Percentiles rank a stretch among this genome's conserved stretches.
Conservation (phyloP, 805 yeast species). For the Suhomyces canberraensis region DNA sequence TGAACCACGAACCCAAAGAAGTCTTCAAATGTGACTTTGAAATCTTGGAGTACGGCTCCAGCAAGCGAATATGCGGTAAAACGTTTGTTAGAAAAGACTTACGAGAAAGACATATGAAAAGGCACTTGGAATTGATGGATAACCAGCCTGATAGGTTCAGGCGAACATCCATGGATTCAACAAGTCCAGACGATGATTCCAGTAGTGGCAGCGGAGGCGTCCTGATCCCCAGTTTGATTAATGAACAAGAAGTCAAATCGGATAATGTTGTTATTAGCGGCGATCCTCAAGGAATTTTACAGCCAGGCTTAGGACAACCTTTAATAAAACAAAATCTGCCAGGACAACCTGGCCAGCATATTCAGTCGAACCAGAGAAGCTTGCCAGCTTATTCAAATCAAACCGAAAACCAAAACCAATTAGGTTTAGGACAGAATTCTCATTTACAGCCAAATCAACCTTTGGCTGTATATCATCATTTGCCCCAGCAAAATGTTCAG, state of each 20-base stretch:
- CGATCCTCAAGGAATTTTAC: too few relatives aligned
- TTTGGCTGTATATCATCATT: too few relatives aligned
- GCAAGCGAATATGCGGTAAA: slow-evolving; percentile 48
- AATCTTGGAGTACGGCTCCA: slow-evolving; percentile 38
- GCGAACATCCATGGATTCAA: not conserved
- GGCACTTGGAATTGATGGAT: slow-evolving; percentile 22
- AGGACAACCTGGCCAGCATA: too few relatives aligned
- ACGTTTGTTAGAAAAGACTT: slow-evolving; percentile 64
- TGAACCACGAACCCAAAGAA: slow-evolving; percentile 54
- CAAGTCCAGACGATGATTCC: slow-evolving; percentile 1
- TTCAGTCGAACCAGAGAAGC: too few relatives aligned
- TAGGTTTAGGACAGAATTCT: too few relatives aligned
- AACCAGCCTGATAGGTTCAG: not conserved
- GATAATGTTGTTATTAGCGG: too few relatives aligned
- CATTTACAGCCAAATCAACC: too few relatives aligned
- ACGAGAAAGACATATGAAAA: slow-evolving; percentile 36
- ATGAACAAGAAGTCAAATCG: not conserved
- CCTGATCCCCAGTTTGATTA: not conserved
- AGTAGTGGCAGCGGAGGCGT: not conserved
- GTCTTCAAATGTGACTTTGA: slow-evolving; percentile 55
- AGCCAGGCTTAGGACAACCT: too few relatives aligned
- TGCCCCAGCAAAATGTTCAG: too few relatives aligned
- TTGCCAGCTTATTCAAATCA: too few relatives aligned
- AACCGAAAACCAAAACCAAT: too few relatives aligned
- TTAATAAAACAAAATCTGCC: too few relatives aligned